A percentile compares a stretch with the other conserved stretches of the same genome.
These are phyloP conservation scores for Scutellaria barbata DNA, from an alignment of 257 asterid species.

Conservation along the genomic window DNA sequence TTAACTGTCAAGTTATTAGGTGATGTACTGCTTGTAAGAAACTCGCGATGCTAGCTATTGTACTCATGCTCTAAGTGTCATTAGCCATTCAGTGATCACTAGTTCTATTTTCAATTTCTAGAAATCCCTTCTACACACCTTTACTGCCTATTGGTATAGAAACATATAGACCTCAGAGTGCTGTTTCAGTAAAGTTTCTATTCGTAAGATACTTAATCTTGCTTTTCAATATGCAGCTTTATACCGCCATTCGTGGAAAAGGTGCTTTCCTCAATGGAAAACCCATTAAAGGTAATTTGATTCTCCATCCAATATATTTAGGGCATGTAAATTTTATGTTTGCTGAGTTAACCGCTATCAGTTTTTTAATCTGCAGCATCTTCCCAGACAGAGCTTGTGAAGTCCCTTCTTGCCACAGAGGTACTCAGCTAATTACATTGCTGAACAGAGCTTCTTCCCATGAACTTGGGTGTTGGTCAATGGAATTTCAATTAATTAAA, in stretches of 20 bases:
- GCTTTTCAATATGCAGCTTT: constrained; percentile 59
- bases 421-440: constrained; percentile 41
- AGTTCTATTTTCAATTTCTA: constrained; percentile 4
- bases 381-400: constrained; percentile 79
- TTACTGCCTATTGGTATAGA: constrained; percentile 18
- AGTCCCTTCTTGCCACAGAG: constrained; percentile 89
- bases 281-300: constrained; percentile 62
- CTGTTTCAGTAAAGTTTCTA: constrained; percentile 8
- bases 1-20: constrained; percentile 15
- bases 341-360: constrained; percentile 23
- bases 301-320: neutral
- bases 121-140: neutral
- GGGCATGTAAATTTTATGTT: constrained; percentile 11
- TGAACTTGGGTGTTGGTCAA: constrained; percentile 11
- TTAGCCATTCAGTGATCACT: constrained; percentile 4
- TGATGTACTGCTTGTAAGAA: neutral
- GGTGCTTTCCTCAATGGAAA: constrained; percentile 84
- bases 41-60: neutral
- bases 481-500: no score
- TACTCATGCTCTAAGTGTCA: neutral
- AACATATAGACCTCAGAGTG: neutral
- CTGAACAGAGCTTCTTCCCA: constrained; percentile 2
- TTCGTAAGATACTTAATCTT: constrained; percentile 26
- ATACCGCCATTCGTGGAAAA: constrained; percentile 68
- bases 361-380: constrained; percentile 58